phyloP scores from a whole-genome alignment of 768 basidiomycete genomes.

The Tulasnella calospora region DNA sequence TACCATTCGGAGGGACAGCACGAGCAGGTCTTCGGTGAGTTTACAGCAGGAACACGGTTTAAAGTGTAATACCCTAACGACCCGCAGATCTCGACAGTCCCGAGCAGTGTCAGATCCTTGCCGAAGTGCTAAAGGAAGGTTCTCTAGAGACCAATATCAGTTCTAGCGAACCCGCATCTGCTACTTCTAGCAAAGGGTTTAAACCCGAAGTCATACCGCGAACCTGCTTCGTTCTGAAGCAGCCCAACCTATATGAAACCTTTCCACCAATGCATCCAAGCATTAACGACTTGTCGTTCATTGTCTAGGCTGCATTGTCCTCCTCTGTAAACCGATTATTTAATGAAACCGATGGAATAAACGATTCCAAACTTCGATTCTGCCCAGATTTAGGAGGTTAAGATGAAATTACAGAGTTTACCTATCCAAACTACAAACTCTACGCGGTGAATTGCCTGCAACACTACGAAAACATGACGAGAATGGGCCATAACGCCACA shows the following conservation, averaged over 20 bases:
- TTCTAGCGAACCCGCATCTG: not conserved
- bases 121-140: not conserved
- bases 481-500: not conserved
- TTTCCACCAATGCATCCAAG: not conserved
- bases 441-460: not conserved
- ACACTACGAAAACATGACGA: not conserved
- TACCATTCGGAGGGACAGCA: not conserved
- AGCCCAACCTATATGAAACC: not conserved
- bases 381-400: not conserved
- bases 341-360: not conserved
- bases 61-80: not conserved
- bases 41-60: not conserved
- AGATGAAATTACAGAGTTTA: not conserved
- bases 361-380: not conserved
- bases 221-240: not conserved
- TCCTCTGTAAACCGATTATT: not conserved
- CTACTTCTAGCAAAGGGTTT: not conserved
- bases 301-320: not conserved
- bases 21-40: not conserved
- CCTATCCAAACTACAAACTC: not conserved
- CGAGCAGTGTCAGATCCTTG: not conserved
- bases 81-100: not conserved
- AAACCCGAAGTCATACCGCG: not conserved
- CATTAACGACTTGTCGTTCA: not conserved
- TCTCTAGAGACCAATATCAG: not conserved